Base-by-base conservation (phyloP, 148 eudicot genomes). In the Rhododendron molle region DNA sequence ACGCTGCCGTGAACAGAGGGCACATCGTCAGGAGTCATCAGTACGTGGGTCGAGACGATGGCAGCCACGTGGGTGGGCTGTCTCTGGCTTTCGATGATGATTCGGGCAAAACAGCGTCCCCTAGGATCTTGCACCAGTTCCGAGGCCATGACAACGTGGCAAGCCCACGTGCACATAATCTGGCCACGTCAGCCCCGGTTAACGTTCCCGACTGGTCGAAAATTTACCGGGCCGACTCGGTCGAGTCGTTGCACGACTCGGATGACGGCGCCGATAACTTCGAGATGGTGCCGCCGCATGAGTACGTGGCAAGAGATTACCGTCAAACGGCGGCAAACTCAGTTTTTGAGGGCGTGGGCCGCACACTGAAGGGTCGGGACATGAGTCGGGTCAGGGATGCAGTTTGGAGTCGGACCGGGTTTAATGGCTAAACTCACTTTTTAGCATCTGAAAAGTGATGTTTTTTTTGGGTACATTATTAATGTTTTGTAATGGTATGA, bases 331-430 rank as follows among this genome's bases (percentile, higher is more conserved):
- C 93, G 3, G 89, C 97, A 0, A 91, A 90, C 71, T 94, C 99
- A 80, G 99, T 94, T 85, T 92, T 92, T 18, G 99, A 93, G 84
- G 99, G 99, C 0, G 95, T 93, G 47, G 99, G 99, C n/a, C 91
- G 98, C 87, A 96, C 98, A n/a, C 91, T 96, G 7, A 96, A 94
- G 88, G 99, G 99, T 13, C 92, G 99, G 81, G 98, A 96, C 83
- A 44, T 96, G 98, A 94, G 96, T 81, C 96, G 99, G 67, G 95
- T 96, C 76, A 88, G 99, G 23, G 99, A 96, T 50, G 96, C 96
- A 1, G 96, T 96, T 21, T 96, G 99, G 99, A 96, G 96, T 46
- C 99, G 91, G 76, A 96, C 99, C 84, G 99, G 99, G 38, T 96
- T 95, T 80, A 92, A 94, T 82, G 99, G 99, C 52, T 97, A 88